Evolutionary conservation across 495 filamentous ascomycete species (phyloP).

Genomic region (Emericellopsis terricola): DNA sequence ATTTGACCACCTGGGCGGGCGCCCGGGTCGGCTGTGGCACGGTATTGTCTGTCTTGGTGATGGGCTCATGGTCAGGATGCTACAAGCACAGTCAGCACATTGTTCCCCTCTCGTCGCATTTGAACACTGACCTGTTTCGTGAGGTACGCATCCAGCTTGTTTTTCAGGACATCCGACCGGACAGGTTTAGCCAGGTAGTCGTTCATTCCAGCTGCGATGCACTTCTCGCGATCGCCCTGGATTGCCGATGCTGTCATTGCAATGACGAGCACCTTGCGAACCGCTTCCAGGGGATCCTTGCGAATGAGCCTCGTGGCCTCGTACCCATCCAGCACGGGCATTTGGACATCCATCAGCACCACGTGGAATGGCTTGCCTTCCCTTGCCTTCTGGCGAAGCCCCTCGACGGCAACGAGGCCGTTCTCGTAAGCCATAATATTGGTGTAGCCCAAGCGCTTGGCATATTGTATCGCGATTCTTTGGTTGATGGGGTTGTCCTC

Average conservation of each 20-base stretch:
- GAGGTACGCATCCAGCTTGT: conserved; percentile 52
- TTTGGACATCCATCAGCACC: conserved; percentile 89
- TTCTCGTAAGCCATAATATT: conserved; percentile 70
- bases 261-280: conserved; percentile 66
- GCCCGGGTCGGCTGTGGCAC: too few relatives aligned
- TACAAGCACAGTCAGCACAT: too few relatives aligned
- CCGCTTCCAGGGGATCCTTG: conserved; percentile 49
- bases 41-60: too few relatives aligned
- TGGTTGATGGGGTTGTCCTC: conserved; percentile 89
- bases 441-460: conserved; percentile 63
- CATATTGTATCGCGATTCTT: conserved; percentile 80
- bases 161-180: conserved; percentile 49
- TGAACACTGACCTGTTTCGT: conserved; percentile 12
- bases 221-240: conserved; percentile 81
- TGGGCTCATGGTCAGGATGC: too few relatives aligned
- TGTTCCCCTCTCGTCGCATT: too few relatives aligned
- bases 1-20: too few relatives aligned
- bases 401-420: conserved; percentile 71
- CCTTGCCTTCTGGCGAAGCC: conserved; percentile 47
- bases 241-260: conserved; percentile 91
- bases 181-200: conserved; percentile 91
- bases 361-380: conserved; percentile 59
- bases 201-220: conserved; percentile 85
- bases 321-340: conserved; percentile 89
- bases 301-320: conserved; percentile 72